Percentiles rank a stretch among this genome's conserved stretches.
Conservation (phyloP, 768 basidiomycete species). For the Naganishia vaughanmartiniae region DNA sequence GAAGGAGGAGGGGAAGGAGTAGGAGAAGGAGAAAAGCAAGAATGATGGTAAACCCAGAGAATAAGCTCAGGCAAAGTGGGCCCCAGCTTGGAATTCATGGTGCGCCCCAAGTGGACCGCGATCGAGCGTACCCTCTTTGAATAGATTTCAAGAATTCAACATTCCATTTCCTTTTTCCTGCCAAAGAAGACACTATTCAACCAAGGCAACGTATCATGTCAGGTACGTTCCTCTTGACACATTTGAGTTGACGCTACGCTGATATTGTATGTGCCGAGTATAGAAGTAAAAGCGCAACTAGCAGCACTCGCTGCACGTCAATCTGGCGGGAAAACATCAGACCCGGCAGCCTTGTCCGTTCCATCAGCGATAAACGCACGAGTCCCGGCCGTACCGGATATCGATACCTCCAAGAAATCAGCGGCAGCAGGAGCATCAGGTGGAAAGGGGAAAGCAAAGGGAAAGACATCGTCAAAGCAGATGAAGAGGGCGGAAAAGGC, state of each 20-base stretch:
- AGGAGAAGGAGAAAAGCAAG: background rate
- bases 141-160: too few relatives aligned
- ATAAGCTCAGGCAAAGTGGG: too few relatives aligned
- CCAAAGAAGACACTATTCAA: too few relatives aligned
- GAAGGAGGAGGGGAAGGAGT: background rate
- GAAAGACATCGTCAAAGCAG: slow-evolving; percentile 14
- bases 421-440: background rate
- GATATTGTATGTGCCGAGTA: background rate
- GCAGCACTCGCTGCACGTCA: slow-evolving; percentile 32
- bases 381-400: background rate
- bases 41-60: too few relatives aligned
- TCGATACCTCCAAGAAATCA: background rate
- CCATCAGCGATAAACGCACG: slow-evolving; percentile 13
- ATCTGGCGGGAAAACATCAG: slow-evolving; percentile 27
- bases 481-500: slow-evolving; percentile 21
- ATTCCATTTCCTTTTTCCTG: too few relatives aligned
- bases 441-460: slow-evolving; percentile 7
- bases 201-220: slow-evolving; percentile 3
- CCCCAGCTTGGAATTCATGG: too few relatives aligned
- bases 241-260: background rate
- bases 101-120: too few relatives aligned
- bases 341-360: slow-evolving; percentile 17
- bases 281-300: slow-evolving; percentile 27
- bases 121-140: too few relatives aligned
- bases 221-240: background rate